A percentile compares a stretch with the other conserved stretches of the same genome.
Evolutionary conservation across 805 yeast species (phyloP).

Genomic region (Myxozyma sirexii): DNA sequence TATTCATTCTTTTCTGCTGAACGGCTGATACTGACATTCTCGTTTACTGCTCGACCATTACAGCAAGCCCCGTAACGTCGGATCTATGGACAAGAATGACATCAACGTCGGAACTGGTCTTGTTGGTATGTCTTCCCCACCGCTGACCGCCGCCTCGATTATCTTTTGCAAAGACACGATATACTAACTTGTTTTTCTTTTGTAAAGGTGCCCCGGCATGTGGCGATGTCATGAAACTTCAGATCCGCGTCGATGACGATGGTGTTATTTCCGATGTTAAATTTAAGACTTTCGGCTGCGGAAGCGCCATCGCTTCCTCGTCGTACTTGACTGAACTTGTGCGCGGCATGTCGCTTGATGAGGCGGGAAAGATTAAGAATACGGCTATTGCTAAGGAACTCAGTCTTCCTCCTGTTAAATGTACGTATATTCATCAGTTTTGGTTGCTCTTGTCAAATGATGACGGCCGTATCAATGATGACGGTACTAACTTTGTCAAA

Average conservation of each 20-base stretch:
- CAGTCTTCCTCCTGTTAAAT: conserved; percentile 92
- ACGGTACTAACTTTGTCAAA: not conserved
- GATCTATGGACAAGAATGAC: conserved; percentile 78
- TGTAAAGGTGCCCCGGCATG: conserved; percentile 81
- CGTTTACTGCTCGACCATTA: conserved; percentile 80
- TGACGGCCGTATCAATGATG: no score
- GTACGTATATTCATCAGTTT: conserved; percentile 9
- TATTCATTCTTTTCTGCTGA: not conserved
- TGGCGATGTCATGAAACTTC: conserved; percentile 98
- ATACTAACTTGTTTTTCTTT: not conserved
- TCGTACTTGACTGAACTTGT: conserved; percentile 94
- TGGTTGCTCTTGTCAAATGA: no score
- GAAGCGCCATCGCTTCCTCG: conserved; percentile 95
- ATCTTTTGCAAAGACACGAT: no score
- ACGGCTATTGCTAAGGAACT: conserved; percentile 93
- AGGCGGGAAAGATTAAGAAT: conserved; percentile 89
- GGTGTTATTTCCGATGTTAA: conserved; percentile 94
- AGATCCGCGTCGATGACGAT: conserved; percentile 88
- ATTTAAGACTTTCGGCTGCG: conserved; percentile 99
- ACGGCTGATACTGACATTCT: conserved; percentile 12
- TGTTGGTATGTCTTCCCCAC: conserved; percentile 58
- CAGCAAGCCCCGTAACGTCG: conserved; percentile 95
- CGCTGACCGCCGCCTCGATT: no score
- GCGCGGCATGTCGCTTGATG: conserved; percentile 91
- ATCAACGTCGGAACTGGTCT: conserved; percentile 90